phyloP scores from a whole-genome alignment of 2,329 filamentous ascomycete genomes.

The Diaporthe batatas region DNA sequence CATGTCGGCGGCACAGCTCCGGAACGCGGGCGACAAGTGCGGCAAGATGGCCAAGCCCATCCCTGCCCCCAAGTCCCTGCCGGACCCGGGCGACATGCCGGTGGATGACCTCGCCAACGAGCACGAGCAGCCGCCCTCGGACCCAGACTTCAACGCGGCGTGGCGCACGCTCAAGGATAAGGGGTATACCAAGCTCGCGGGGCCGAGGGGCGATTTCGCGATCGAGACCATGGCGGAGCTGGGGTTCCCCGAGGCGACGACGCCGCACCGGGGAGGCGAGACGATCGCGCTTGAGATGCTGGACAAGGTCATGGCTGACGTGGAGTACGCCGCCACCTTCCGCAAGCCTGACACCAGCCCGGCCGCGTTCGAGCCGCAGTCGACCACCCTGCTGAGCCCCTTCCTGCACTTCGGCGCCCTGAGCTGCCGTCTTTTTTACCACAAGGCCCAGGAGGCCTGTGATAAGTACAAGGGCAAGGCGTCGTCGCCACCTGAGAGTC shows the following conservation, averaged over 20 bases:
- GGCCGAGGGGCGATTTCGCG: slow-evolving; percentile 76
- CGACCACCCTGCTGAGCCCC: slow-evolving; percentile 80
- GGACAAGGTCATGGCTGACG: slow-evolving; percentile 69
- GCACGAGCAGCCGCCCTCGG: slow-evolving; percentile 53
- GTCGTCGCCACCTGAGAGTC: slow-evolving; percentile 74
- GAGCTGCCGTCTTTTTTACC: slow-evolving; percentile 79
- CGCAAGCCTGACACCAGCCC: slow-evolving; percentile 82
- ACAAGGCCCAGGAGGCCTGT: slow-evolving; percentile 75
- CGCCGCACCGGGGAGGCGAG: slow-evolving; percentile 79
- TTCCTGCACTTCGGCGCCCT: slow-evolving; percentile 82
- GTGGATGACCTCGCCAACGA: slow-evolving; percentile 69
- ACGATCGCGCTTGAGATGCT: slow-evolving; percentile 71
- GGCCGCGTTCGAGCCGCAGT: slow-evolving; percentile 78
- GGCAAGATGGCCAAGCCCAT: slow-evolving; percentile 73
- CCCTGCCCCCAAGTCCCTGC: slow-evolving; percentile 69
- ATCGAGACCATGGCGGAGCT: slow-evolving; percentile 80
- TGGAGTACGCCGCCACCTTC: slow-evolving; percentile 79
- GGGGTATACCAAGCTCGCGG: slow-evolving; percentile 72
- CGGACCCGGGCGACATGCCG: slow-evolving; percentile 74
- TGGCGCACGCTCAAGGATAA: slow-evolving; percentile 67
- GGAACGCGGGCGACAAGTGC: slow-evolving; percentile 72
- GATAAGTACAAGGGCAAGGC: slow-evolving; percentile 67
- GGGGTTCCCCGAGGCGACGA: slow-evolving; percentile 74
- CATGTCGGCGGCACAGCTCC: slow-evolving; percentile 79
- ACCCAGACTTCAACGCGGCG: slow-evolving; percentile 72